A percentile compares a stretch with the other conserved stretches of the same genome.
Evolutionary conservation across 257 asterid genomes (phyloP).

Genomic region (Pogostemon cablin): DNA sequence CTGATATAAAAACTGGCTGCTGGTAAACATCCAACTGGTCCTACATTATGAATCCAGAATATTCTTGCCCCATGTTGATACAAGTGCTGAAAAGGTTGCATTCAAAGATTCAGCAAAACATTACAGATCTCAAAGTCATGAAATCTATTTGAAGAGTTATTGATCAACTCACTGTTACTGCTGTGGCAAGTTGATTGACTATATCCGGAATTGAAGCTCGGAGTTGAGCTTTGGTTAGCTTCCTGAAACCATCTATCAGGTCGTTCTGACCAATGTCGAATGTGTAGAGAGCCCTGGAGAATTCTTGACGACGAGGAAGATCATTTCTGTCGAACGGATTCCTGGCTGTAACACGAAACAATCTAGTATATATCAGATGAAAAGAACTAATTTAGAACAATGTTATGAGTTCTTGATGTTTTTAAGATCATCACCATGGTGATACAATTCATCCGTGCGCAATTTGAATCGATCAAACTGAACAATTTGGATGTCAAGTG

Average conservation of each 20-base stretch:
- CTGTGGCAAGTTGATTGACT: constrained; percentile 43
- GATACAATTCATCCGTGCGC: constrained; percentile 43
- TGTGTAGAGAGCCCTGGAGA: constrained; percentile 53
- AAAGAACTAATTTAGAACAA: background rate
- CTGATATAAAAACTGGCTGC: constrained; percentile 26
- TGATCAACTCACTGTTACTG: constrained; percentile 43
- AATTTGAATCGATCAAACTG: constrained; percentile 46
- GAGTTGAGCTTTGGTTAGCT: constrained; percentile 40
- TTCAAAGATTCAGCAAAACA: background rate
- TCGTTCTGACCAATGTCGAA: constrained; percentile 64
- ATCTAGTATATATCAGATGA: background rate
- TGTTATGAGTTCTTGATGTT: background rate
- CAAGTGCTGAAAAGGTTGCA: constrained; percentile 35
- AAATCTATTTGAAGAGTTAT: background rate
- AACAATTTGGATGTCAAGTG: constrained; percentile 44
- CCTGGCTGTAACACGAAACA: constrained; percentile 33
- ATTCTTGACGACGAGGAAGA: constrained; percentile 43
- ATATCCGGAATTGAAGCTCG: constrained; percentile 37
- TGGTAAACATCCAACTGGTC: constrained; percentile 62
- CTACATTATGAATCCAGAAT: constrained; percentile 61
- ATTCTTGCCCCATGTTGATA: constrained; percentile 51
- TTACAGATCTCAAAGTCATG: background rate
- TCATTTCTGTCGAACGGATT: constrained; percentile 22
- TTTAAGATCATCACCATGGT: constrained; percentile 31
- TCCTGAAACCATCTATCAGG: constrained; percentile 41